Conservation (phyloP, 805 yeast species). For the Saccharomycopsis vini region DNA sequence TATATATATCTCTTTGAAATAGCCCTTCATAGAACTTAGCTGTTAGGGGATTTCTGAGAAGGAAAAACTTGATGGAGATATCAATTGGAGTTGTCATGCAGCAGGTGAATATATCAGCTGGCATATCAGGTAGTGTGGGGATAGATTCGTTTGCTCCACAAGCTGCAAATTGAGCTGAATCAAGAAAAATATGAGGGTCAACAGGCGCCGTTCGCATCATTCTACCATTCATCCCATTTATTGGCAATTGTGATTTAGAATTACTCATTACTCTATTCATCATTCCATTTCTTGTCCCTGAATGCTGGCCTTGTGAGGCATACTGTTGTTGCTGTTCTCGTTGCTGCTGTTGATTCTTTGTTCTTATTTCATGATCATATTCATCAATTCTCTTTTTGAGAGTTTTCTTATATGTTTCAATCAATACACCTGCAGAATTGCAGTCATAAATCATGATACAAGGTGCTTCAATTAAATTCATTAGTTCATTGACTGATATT, state of each 20-base stretch:
- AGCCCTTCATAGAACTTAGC: slow-evolving; percentile 33
- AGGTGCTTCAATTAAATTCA: slow-evolving; percentile 97
- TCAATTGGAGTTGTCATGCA: slow-evolving; percentile 95
- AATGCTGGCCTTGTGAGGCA: no score
- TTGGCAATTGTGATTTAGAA: background rate
- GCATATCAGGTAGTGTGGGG: slow-evolving; percentile 89
- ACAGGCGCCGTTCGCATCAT: slow-evolving; percentile 16
- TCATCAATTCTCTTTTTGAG: slow-evolving; percentile 84
- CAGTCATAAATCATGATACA: slow-evolving; percentile 93
- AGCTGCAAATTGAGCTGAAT: slow-evolving; percentile 90
- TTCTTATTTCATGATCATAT: slow-evolving; percentile 47
- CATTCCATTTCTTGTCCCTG: no score
- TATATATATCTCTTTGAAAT: slow-evolving; percentile 24
- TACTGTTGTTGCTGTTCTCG: slow-evolving; percentile 1
- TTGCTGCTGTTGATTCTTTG: slow-evolving; percentile 28
- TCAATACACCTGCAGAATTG: slow-evolving; percentile 88
- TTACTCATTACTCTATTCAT: no score
- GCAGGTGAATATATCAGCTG: slow-evolving; percentile 93
- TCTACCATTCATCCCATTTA: background rate
- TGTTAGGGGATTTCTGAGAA: slow-evolving; percentile 69
- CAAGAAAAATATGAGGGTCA: slow-evolving; percentile 39
- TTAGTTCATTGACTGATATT: slow-evolving; percentile 87
- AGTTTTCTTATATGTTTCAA: no score
- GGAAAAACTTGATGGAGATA: slow-evolving; percentile 84
- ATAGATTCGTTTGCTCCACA: slow-evolving; percentile 77